Percentiles rank a stretch among this genome's conserved stretches.
These are phyloP conservation scores for Neurospora cerealis DNA, from an alignment of 495 filamentous ascomycete species.

Conservation along the genomic window DNA sequence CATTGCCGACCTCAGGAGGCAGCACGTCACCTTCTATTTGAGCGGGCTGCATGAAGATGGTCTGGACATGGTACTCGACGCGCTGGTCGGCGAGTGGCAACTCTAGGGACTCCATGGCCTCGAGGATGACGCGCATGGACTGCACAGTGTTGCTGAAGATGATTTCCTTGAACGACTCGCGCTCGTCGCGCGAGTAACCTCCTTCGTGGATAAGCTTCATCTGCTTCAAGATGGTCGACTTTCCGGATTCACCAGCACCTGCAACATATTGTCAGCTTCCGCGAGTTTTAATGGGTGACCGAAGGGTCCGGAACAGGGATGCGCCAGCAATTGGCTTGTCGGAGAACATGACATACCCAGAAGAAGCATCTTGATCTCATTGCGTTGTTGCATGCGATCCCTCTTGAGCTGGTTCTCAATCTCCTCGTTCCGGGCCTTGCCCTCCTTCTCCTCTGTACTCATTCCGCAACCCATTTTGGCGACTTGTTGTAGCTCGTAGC, in stretches of 20 bases:
- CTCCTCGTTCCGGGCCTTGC: constrained; percentile 97
- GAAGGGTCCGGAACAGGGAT: neutral
- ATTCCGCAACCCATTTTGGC: constrained; percentile 98
- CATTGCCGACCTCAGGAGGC: constrained; percentile 86
- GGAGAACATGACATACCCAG: constrained; percentile 56
- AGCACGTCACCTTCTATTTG: constrained; percentile 94
- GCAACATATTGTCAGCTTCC: constrained; percentile 12
- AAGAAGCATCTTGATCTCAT: constrained; percentile 99
- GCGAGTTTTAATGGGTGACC: neutral
- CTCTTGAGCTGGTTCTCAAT: constrained; percentile 96
- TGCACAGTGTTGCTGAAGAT: constrained; percentile 98
- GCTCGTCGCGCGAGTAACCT: constrained; percentile 68
- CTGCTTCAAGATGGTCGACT: constrained; percentile 98
- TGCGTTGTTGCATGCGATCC: constrained; percentile 91
- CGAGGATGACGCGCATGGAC: constrained; percentile 91
- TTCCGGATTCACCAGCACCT: constrained; percentile 99
- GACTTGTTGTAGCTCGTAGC: constrained; percentile 11
- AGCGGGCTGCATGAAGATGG: constrained; percentile 89
- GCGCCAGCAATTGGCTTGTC: neutral
- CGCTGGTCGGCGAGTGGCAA: constrained; percentile 77
- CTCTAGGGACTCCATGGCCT: constrained; percentile 92
- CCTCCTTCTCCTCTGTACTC: constrained; percentile 99
- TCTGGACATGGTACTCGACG: constrained; percentile 90
- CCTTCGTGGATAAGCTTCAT: constrained; percentile 90
- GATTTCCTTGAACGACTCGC: constrained; percentile 86